Evolutionary conservation across 148 eudicot genomes (phyloP), one percentile per base, ranked within the genome.

Genomic region (Euryodendron excelsum): DNA sequence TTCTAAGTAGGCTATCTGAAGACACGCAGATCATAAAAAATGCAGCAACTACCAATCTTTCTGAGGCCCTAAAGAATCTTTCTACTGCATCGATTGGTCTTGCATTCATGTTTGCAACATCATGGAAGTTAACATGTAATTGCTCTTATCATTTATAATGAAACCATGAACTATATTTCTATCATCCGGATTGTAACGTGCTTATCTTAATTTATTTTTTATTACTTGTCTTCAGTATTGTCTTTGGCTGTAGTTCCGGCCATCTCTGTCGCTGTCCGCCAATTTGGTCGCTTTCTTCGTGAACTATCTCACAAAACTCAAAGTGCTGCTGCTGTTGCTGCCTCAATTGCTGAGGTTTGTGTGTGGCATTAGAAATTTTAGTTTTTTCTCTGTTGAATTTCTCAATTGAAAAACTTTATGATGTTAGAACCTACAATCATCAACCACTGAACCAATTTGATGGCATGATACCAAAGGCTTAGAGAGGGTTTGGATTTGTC

Each of bases 41-140:
- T 85, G 98, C 98, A 74, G 98, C 98, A 65, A 94, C 97, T 17
- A 89, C 96, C 31, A 94, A 94, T 80, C 96, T 94, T 73, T 94
- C 97, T 47, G 96, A 94, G 84, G 94, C 93, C 41, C 78, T 94
- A 67, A 82, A 91, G 74, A 94, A 90, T 83, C 83, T 94, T 30
- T 80, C 96, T 39, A 94, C 96, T 76, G 91, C 87, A 30, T 69
- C 80, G 80, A 90, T 94, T 77, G 98, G 98, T 36, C 91, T 94
- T 80, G 91, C 86, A 4, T 92, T 92, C 79, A 94, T 94, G 97
- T 87, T 91, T 81, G 80, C 90, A 73, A 87, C 97, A 27, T 94
- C 97, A 59, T 94, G 97, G 97, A 94, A 92, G 80, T 74, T 92
- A 84, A 92, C 98, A 80, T 85, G 98, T 94, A 81, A 89, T 81